Percentiles rank a stretch among this genome's conserved stretches.
Evolutionary conservation across 805 yeast species (phyloP).

Genomic region (Crinitomyces ghanaensis): DNA sequence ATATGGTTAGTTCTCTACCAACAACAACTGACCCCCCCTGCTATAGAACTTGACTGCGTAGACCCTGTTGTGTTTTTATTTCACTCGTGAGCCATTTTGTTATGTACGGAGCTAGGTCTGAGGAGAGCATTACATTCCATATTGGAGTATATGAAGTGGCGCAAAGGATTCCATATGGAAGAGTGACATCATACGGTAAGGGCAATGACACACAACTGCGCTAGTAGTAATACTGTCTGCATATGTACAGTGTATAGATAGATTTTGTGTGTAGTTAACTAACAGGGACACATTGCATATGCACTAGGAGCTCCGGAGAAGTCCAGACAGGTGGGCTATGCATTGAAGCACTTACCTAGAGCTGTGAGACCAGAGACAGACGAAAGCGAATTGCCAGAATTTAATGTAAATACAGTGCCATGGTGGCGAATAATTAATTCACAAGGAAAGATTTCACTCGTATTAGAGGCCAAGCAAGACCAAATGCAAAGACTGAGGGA

Average conservation of each 20-base stretch:
- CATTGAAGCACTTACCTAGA: constrained; percentile 43
- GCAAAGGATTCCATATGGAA: constrained; percentile 46
- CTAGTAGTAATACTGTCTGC: no score
- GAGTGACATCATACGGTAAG: constrained; percentile 57
- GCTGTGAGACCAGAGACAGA: constrained; percentile 8
- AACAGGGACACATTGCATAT: constrained; percentile 52
- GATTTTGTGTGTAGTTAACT: neutral
- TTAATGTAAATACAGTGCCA: constrained; percentile 37
- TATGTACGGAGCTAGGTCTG: constrained; percentile 19
- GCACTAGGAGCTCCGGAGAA: constrained; percentile 50
- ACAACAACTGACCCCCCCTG: neutral
- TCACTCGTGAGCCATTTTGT: constrained; percentile 1
- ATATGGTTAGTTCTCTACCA: neutral
- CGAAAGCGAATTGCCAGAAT: constrained; percentile 13
- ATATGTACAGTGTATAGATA: neutral
- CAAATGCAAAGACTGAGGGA: constrained; percentile 36
- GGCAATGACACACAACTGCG: constrained; percentile 1
- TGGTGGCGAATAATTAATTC: constrained; percentile 74
- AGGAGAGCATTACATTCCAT: constrained; percentile 48
- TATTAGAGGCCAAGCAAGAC: constrained; percentile 27
- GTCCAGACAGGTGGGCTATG: constrained; percentile 64
- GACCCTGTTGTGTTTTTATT: no score
- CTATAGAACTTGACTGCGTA: no score
- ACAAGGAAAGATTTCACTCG: constrained; percentile 49
- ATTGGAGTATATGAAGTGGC: constrained; percentile 47